Conservation (phyloP, 176 grass and related monocot genomes). For the Rhynchospora pubera region DNA sequence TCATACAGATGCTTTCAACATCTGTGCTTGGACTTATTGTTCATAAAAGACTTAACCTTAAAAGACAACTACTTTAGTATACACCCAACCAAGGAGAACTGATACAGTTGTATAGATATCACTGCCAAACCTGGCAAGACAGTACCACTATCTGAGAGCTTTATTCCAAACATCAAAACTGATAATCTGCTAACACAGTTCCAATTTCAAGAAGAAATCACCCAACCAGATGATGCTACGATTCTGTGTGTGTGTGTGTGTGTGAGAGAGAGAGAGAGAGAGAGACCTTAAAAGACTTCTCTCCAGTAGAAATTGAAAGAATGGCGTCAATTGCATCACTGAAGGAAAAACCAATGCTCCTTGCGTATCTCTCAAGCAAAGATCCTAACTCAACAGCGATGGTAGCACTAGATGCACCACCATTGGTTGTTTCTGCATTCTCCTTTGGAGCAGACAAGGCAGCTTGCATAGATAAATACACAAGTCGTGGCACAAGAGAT, state of each 20-base stretch:
- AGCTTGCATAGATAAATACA: conserved; percentile 65
- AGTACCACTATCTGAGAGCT: background rate
- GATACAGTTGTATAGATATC: background rate
- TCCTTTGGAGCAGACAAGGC: conserved; percentile 38
- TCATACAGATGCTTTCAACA: background rate
- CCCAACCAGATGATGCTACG: background rate
- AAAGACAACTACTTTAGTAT: background rate
- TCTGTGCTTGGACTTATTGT: background rate
- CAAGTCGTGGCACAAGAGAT: conserved; percentile 72
- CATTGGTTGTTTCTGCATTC: conserved; percentile 33
- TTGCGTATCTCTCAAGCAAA: conserved; percentile 78
- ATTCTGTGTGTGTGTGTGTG: no score
- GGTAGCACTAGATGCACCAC: conserved; percentile 35
- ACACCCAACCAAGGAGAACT: background rate
- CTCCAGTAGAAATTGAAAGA: conserved; percentile 55
- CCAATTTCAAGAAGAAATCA: background rate
- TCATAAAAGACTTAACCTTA: background rate
- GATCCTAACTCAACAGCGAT: conserved; percentile 50
- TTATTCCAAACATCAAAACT: background rate
- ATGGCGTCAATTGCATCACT: conserved; percentile 71
- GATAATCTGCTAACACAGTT: background rate
- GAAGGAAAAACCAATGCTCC: conserved; percentile 78
- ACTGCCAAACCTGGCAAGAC: background rate
- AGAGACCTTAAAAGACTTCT: conserved; percentile 65
- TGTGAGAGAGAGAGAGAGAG: background rate